Evolutionary conservation across 2,329 filamentous ascomycete species (phyloP), one percentile per base, ranked within the genome.

Genomic region (Colletotrichum viniferum): DNA sequence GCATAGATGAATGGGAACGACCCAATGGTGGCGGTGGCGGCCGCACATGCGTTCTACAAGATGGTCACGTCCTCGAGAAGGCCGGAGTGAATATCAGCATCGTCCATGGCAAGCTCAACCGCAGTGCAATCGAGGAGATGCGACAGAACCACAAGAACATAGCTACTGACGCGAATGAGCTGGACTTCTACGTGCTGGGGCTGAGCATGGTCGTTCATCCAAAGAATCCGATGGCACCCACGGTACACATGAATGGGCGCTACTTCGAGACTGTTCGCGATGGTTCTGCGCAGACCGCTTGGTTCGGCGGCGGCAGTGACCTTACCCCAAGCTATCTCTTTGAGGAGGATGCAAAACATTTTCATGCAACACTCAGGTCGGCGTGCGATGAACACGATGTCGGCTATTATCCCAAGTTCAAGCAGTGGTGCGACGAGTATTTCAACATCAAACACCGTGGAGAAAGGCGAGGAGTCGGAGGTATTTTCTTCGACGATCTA

Each of bases 401-500:
- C 83, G 90, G 89, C 32, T 98, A 98, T 88, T 99, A 97, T 84
- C 93, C 95, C 14, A 92, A 92, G 67, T 99, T 98, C 90, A 99
- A 99, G 88, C 93, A 94, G 82, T 99, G 97, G 97, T 98, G 97
- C 84, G 97, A 99, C 83, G 92, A 97, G 80, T 99, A 99, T 87
- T 99, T 99, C 86, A 93, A 90, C 87, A 94, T 98, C 85, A 96
- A 96, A 83, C 97, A 99, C 86, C 92, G 97, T 62, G 91, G 91
- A 70, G 97, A 99, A 86, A 88, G 92, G 55, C 93, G 97, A 62
- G 97, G 97, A 69, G 87, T 98, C 32, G 97, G 97, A 63, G 97
- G 97, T 65, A 98, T 99, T 84, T 99, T 99, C 90, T 99, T 98
- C 82, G 97, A 99, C 84, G 97, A 99, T 83, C 89, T 98, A 13